Evolutionary conservation across 768 basidiomycete genomes (phyloP).

Genomic region (Pulveroboletus sp.): DNA sequence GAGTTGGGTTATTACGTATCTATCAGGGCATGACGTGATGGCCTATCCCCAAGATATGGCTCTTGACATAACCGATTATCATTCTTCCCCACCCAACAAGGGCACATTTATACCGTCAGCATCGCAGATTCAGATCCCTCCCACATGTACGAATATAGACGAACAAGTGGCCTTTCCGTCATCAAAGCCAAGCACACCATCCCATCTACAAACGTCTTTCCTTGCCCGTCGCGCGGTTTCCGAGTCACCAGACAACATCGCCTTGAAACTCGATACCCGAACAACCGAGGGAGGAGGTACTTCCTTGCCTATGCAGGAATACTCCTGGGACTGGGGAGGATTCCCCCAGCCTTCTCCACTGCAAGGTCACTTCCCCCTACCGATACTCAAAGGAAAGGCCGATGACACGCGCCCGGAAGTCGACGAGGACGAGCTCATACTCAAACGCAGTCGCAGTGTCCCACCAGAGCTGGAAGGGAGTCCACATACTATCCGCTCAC

Average conservation of each 20-base stretch:
- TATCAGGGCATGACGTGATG: neutral
- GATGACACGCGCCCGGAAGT: conserved; percentile 10
- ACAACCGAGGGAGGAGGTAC: conserved; percentile 2
- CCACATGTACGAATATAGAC: conserved; percentile 1
- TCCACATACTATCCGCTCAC: conserved; percentile 27
- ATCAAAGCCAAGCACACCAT: conserved; percentile 15
- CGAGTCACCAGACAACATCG: conserved; percentile 55
- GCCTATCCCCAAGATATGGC: conserved; percentile 58
- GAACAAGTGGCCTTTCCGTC: conserved; percentile 21
- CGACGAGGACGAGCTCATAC: conserved; percentile 21
- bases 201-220: conserved; percentile 30
- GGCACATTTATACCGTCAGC: neutral
- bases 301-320: conserved; percentile 51
- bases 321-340: conserved; percentile 93
- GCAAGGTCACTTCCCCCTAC: conserved; percentile 43
- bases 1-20: conserved; percentile 13
- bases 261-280: conserved; percentile 10
- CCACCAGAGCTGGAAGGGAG: conserved; percentile 52
- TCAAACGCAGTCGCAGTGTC: conserved; percentile 54
- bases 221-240: conserved; percentile 54
- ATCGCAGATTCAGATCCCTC: conserved; percentile 11
- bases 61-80: conserved; percentile 83
- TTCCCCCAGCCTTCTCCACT: conserved; percentile 81
- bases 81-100: conserved; percentile 30
- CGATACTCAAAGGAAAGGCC: conserved; percentile 13